Conservation (phyloP, 179 eudicot genomes). For the Spinacia oleracea region DNA sequence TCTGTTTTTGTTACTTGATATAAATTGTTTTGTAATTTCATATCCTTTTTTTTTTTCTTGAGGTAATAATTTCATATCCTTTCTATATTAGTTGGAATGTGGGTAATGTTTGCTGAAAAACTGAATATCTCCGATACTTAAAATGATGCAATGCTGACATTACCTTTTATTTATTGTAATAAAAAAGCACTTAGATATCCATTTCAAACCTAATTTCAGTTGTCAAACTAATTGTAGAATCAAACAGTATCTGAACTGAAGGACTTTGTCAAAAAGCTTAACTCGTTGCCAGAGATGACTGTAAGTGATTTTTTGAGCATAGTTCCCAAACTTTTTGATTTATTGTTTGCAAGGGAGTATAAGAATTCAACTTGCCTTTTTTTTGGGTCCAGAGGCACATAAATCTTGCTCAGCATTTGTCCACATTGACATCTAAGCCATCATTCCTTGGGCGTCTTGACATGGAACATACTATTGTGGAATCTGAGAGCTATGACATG, state of each 20-base stretch:
- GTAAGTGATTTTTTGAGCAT: slow-evolving; percentile 56
- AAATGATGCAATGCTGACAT: not conserved
- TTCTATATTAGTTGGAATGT: not conserved
- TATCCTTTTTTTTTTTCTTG: too few species aligned
- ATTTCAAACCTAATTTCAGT: slow-evolving; percentile 16
- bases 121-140: not conserved
- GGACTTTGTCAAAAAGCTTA: slow-evolving; percentile 97
- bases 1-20: not conserved
- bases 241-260: slow-evolving; percentile 93
- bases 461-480: slow-evolving; percentile 96
- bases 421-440: slow-evolving; percentile 84
- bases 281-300: slow-evolving; percentile 96
- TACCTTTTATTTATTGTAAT: not conserved
- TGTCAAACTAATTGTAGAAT: slow-evolving; percentile 47
- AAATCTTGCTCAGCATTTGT: slow-evolving; percentile 92
- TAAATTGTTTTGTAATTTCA: not conserved
- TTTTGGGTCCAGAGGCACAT: slow-evolving; percentile 81
- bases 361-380: slow-evolving; percentile 19
- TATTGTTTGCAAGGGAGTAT: slow-evolving; percentile 12
- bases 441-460: slow-evolving; percentile 88
- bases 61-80: too few species aligned
- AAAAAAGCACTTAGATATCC: not conserved
- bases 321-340: slow-evolving; percentile 14
- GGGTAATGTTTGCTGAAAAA: not conserved
- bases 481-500: slow-evolving; percentile 92